Evolutionary conservation across 164 flowering plant species (phyloP), one percentile per base, ranked within the genome.

Genomic region (Nymphaea thermarum): DNA sequence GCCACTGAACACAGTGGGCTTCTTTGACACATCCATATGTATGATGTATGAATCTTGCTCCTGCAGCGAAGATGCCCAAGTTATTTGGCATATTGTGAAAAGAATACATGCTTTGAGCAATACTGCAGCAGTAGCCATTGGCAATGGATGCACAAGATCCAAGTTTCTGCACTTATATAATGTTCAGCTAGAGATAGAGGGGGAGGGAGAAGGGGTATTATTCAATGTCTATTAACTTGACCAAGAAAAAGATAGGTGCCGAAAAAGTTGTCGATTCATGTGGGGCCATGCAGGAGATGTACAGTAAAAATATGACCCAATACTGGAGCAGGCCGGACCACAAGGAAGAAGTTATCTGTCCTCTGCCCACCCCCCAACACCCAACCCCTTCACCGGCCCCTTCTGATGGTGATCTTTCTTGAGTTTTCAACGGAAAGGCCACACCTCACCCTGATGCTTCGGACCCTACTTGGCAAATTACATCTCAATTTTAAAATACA

Each of bases 21-120:
- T 73, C 36, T 68, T 55, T 3, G 69, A 73, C 61, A 12, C 5
- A 15, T 69, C 75, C 75, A 73, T 73, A 65, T 73, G 75, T 65
- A 73, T 43, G 43, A 73, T 73, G 25, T 69, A 73, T n/a, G 64
- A 6, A 47, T 7, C 55, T 47, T 72, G 16, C 51, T 80, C 57
- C 4, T 73, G 57, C 14, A 51, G 3, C 14, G 57, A 51, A 8
- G 57, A 51, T 51, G 57, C 57, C 57, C 57, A 51, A 51, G 57
- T 4, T 8, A 51, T 15, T 3, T 51, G 57, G 14, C 3, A 51
- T 51, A 15, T 15, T 8, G 14, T 8, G 14, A 51, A 15, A 51
- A 51, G 8, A 15, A 51, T 51, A 51, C 57, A 51, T 51, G 14
- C 14, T 15, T 51, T 51, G 12, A 51, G 15, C 3, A 51, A 51